Evolutionary conservation across 306 rosid genomes (phyloP).

Genomic region (Prinsepia uniflora): DNA sequence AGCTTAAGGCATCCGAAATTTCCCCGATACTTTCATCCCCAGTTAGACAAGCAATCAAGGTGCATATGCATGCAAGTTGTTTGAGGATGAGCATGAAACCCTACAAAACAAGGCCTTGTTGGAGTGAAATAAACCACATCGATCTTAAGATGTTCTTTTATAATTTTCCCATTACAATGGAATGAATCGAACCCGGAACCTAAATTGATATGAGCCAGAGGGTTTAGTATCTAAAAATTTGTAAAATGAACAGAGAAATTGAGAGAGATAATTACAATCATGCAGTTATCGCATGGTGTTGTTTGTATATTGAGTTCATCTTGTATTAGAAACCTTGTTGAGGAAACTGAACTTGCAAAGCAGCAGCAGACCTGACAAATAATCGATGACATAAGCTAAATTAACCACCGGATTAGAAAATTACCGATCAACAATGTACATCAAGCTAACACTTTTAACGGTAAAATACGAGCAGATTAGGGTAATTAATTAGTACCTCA

Average conservation of each 20-base stretch:
- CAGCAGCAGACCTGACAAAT: conserved; percentile 52
- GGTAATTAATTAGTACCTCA: conserved; percentile 44
- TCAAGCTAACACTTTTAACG: not conserved
- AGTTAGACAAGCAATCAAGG: conserved; percentile 45
- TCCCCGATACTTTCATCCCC: conserved; percentile 48
- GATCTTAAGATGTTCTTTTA: not conserved
- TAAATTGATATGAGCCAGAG: not conserved
- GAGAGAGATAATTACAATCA: conserved; percentile 40
- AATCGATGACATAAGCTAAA: no score
- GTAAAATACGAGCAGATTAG: not conserved
- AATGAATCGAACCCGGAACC: not conserved
- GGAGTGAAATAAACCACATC: not conserved
- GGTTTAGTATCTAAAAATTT: not conserved
- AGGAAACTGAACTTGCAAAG: conserved; percentile 63
- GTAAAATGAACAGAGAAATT: conserved; percentile 10
- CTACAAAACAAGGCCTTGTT: conserved; percentile 19
- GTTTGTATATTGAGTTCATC: conserved; percentile 78
- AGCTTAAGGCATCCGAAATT: conserved; percentile 40
- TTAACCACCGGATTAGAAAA: no score
- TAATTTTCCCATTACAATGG: not conserved
- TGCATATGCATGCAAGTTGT: conserved; percentile 61
- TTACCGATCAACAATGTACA: not conserved
- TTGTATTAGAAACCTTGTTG: conserved; percentile 72
- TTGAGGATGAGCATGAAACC: conserved; percentile 42
- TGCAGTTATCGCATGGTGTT: conserved; percentile 62